A percentile compares a stretch with the other conserved stretches of the same genome.
These are phyloP conservation scores for Backusella mclennaniae DNA, from an alignment of 192 early-diverging fungal genomes.

Conservation along the genomic window DNA sequence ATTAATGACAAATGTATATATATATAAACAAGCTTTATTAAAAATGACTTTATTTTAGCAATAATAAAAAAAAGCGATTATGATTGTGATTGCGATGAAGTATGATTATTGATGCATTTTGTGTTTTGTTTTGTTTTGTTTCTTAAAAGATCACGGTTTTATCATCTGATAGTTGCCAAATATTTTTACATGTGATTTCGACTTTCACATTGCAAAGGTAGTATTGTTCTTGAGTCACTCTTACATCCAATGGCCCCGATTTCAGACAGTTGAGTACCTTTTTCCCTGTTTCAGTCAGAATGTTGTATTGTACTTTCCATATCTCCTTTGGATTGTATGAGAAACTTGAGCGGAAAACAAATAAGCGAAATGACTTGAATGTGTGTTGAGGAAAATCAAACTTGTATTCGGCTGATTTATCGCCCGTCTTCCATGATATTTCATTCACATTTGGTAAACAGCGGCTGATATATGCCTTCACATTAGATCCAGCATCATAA, in stretches of 20 bases:
- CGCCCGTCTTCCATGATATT: not conserved
- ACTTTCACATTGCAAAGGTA: not conserved
- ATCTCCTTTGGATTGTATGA: not conserved
- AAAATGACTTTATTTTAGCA: not conserved
- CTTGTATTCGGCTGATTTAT: not conserved
- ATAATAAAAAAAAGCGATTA: not conserved
- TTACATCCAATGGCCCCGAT: not conserved
- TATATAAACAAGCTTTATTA: not conserved
- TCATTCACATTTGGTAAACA: not conserved
- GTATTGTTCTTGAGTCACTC: not conserved
- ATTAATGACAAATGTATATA: not conserved
- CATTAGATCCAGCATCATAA: not conserved
- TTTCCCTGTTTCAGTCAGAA: not conserved
- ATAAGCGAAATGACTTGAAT: not conserved
- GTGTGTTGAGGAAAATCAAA: slow-evolving; percentile 1
- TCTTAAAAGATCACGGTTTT: not conserved
- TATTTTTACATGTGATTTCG: slow-evolving; percentile 5
- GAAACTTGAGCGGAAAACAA: not conserved
- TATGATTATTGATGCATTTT: not conserved
- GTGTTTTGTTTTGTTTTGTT: not conserved
- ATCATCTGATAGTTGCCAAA: slow-evolving; percentile 5
- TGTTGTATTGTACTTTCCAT: not conserved
- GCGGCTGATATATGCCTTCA: not conserved
- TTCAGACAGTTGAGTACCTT: not conserved
- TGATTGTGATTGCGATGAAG: not conserved